Conservation (phyloP, 2,329 filamentous ascomycete genomes). For the Sporothrix pseudoabietina region DNA sequence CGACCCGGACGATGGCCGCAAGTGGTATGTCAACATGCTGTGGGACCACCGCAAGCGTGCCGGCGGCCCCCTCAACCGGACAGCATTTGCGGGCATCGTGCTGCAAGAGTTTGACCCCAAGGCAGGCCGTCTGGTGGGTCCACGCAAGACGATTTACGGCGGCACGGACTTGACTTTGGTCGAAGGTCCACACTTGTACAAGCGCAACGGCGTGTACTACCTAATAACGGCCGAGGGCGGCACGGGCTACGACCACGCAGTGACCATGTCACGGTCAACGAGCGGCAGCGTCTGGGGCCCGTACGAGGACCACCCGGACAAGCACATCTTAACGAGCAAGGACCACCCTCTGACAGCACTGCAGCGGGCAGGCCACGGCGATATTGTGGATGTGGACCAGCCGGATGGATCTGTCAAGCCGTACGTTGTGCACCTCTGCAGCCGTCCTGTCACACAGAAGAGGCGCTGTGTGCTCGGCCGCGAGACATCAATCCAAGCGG, state of each 20-base stretch:
- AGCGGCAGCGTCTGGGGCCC: slow-evolving; percentile 56
- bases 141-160: slow-evolving; percentile 56
- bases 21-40: slow-evolving; percentile 61
- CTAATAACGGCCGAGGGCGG: slow-evolving; percentile 62
- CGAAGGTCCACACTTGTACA: slow-evolving; percentile 62
- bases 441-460: slow-evolving; percentile 54
- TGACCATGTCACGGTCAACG: slow-evolving; percentile 58
- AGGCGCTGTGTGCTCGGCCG: slow-evolving; percentile 57
- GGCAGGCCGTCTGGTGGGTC: slow-evolving; percentile 55
- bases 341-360: slow-evolving; percentile 53
- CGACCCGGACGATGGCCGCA: slow-evolving; percentile 54
- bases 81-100: slow-evolving; percentile 57
- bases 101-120: slow-evolving; percentile 60
- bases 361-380: slow-evolving; percentile 56
- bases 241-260: slow-evolving; percentile 61
- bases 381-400: slow-evolving; percentile 48
- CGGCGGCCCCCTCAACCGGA: slow-evolving; percentile 38
- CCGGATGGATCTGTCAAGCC: slow-evolving; percentile 50
- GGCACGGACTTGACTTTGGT: slow-evolving; percentile 58
- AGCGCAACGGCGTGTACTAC: slow-evolving; percentile 61
- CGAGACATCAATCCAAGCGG: slow-evolving; percentile 61
- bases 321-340: slow-evolving; percentile 59
- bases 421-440: slow-evolving; percentile 57
- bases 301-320: slow-evolving; percentile 61
- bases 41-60: slow-evolving; percentile 54